phyloP scores from a whole-genome alignment of 2,329 filamentous ascomycete genomes.

The Claviceps quebecensis region DNA sequence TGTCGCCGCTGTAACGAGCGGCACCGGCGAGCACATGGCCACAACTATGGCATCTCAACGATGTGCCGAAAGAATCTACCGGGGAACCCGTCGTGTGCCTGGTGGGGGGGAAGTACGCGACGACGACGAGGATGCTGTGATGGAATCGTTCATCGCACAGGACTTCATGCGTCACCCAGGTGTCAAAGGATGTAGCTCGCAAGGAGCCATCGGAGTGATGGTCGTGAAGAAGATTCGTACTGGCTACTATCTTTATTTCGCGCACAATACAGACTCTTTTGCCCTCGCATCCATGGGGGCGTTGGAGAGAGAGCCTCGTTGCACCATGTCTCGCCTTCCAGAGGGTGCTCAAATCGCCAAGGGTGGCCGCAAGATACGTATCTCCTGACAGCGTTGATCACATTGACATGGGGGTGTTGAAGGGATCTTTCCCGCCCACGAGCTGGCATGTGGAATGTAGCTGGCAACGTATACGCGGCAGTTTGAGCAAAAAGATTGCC shows the following conservation, averaged over 20 bases:
- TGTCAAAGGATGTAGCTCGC: conserved; percentile 63
- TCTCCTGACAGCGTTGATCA: conserved; percentile 13
- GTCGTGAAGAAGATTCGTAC: conserved; percentile 69
- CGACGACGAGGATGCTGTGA: conserved; percentile 60
- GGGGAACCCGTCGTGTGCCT: conserved; percentile 44
- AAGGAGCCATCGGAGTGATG: conserved; percentile 83
- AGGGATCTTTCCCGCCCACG: too few species aligned
- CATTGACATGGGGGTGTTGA: not conserved
- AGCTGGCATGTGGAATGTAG: not conserved
- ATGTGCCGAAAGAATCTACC: conserved; percentile 75
- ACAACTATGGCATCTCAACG: conserved; percentile 82
- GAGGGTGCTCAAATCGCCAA: conserved; percentile 38
- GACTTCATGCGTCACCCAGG: conserved; percentile 92
- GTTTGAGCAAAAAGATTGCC: too few species aligned
- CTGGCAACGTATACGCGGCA: not conserved
- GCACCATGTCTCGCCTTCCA: conserved; percentile 72
- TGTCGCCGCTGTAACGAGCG: conserved; percentile 79
- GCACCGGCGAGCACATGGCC: conserved; percentile 95
- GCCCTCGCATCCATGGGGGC: conserved; percentile 82
- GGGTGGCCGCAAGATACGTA: conserved; percentile 36
- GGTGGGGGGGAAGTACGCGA: conserved; percentile 50
- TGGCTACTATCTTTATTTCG: conserved; percentile 79
- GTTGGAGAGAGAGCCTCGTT: conserved; percentile 58
- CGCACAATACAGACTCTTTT: conserved; percentile 85
- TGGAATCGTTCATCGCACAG: conserved; percentile 64